Percentiles rank a stretch among this genome's conserved stretches.
Conservation (phyloP, 768 basidiomycete species). For the Termitomyces sp. region DNA sequence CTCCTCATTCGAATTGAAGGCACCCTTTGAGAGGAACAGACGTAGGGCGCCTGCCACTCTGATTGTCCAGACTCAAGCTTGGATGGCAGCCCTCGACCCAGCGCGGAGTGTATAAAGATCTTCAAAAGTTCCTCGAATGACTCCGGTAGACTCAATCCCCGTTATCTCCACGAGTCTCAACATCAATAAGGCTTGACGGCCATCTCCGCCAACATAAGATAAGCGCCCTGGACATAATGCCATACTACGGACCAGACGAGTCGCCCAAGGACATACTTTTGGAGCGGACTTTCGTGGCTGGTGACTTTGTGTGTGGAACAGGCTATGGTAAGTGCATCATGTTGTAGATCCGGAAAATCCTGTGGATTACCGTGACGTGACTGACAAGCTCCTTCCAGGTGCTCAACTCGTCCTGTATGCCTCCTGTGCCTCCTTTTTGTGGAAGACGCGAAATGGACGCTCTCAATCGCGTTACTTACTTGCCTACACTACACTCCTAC, state of each 20-base stretch:
- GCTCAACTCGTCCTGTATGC: not conserved
- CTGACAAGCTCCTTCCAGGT: not conserved
- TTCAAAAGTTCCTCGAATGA: not conserved
- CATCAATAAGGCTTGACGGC: not conserved
- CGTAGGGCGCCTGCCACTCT: too few relatives aligned
- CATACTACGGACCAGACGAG: not conserved
- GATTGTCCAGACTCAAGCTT: not conserved
- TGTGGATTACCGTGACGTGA: not conserved
- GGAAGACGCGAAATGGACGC: not conserved
- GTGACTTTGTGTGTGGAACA: not conserved
- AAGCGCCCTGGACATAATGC: not conserved
- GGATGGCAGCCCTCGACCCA: not conserved
- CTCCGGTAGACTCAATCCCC: not conserved
- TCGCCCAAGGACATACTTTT: not conserved
- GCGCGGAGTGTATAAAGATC: not conserved
- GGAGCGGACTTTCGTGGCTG: not conserved
- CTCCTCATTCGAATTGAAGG: too few relatives aligned
- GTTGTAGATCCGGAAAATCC: not conserved
- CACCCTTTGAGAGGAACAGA: not conserved
- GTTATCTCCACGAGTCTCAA: not conserved
- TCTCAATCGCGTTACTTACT: not conserved
- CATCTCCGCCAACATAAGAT: not conserved
- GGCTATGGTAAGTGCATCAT: not conserved
- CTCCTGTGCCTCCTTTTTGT: not conserved
- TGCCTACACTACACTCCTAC: not conserved